These are phyloP conservation scores for Selaginella moellendorffii DNA, from an alignment of 75 land plant genomes.

Conservation along the genomic window DNA sequence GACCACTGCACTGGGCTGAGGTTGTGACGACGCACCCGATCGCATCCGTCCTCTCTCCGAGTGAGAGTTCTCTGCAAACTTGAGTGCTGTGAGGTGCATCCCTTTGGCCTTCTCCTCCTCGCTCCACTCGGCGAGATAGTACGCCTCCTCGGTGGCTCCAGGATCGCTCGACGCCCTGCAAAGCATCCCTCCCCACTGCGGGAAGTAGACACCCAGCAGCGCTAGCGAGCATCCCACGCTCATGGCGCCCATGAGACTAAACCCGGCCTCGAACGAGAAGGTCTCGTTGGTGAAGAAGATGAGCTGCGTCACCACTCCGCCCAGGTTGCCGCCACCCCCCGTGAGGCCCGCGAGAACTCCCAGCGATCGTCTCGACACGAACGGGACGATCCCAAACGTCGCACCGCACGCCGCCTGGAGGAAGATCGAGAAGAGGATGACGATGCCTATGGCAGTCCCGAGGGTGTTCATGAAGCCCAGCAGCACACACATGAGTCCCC, in stretches of 20 bases:
- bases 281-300: constrained; percentile 43
- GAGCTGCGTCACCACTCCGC: constrained; percentile 49
- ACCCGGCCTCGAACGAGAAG: constrained; percentile 40
- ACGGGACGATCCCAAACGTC: constrained; percentile 60
- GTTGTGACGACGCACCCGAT: too few relatives aligned
- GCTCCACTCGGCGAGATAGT: constrained; percentile 49
- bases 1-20: not conserved
- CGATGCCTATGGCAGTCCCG: constrained; percentile 26
- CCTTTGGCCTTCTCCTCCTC: constrained; percentile 40
- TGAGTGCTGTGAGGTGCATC: constrained; percentile 35
- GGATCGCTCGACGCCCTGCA: constrained; percentile 33
- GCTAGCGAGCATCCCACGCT: constrained; percentile 38
- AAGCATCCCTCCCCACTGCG: constrained; percentile 82
- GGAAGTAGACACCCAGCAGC: constrained; percentile 43
- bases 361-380: constrained; percentile 45
- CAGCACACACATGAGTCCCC: constrained; percentile 41
- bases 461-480: constrained; percentile 30
- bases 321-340: constrained; percentile 61
- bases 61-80: constrained; percentile 54
- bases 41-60: constrained; percentile 53
- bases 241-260: constrained; percentile 62
- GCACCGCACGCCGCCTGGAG: constrained; percentile 57
- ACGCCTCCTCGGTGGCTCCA: constrained; percentile 37
- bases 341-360: constrained; percentile 67
- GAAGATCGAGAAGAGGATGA: constrained; percentile 49